Conservation (phyloP, 441 rosid genomes). For the Pelargonium myrrhifolium region DNA sequence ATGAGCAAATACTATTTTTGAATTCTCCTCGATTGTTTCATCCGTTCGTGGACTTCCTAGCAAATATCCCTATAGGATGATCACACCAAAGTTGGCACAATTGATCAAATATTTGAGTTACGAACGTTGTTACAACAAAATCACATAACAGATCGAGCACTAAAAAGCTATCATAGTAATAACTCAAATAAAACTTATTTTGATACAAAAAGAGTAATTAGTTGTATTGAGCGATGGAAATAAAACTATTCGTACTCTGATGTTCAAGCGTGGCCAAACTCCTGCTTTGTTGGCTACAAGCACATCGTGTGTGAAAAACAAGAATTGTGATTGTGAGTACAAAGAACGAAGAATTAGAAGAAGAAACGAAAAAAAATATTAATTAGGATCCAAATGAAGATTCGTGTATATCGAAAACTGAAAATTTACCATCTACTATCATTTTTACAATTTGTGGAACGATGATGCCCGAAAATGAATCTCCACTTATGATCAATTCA, state of each 20-base stretch:
- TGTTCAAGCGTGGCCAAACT: background rate
- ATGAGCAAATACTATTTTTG: conserved; percentile 34
- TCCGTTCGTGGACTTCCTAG: conserved; percentile 41
- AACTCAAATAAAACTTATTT: too few species aligned
- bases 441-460: conserved; percentile 45
- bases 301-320: too few species aligned
- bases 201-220: too few species aligned
- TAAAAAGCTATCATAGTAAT: background rate
- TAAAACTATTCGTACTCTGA: background rate
- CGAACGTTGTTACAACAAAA: too few species aligned
- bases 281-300: background rate
- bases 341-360: too few species aligned
- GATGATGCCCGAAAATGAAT: conserved; percentile 54
- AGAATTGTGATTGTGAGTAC: too few species aligned
- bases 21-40: conserved; percentile 14
- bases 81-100: background rate
- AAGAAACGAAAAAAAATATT: too few species aligned
- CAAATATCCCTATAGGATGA: conserved; percentile 45
- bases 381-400: too few species aligned
- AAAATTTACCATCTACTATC: conserved; percentile 51
- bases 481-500: conserved; percentile 55
- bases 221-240: too few species aligned
- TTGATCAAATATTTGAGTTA: background rate
- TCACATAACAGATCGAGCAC: too few species aligned
- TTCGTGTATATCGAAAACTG: too few species aligned